Evolutionary conservation across 768 basidiomycete species (phyloP).

Genomic region (Pulveroboletus sp.): DNA sequence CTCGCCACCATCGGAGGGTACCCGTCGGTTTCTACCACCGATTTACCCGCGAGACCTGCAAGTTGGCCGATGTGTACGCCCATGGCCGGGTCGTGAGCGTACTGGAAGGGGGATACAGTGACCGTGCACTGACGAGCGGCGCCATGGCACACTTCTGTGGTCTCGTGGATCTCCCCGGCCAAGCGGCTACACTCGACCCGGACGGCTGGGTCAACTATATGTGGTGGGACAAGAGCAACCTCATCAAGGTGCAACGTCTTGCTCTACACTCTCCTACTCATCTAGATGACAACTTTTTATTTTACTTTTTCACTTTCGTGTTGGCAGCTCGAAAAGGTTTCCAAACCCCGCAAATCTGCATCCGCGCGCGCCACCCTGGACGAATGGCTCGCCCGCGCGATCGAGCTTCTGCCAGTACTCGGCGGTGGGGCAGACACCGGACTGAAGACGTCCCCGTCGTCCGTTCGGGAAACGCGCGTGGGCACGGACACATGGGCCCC

Average conservation of each 20-base stretch:
- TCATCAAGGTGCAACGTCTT: constrained; percentile 45
- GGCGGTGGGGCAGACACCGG: not conserved
- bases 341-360: constrained; percentile 51
- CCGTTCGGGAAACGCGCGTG: not conserved
- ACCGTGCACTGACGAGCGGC: constrained; percentile 81
- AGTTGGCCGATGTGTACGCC: constrained; percentile 61
- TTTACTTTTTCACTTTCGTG: not conserved
- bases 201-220: constrained; percentile 32
- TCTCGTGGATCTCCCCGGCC: constrained; percentile 34
- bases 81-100: constrained; percentile 77
- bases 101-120: constrained; percentile 94
- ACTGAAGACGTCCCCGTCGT: not conserved
- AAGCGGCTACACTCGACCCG: not conserved
- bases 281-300: not conserved
- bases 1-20: constrained; percentile 84
- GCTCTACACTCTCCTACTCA: not conserved
- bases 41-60: constrained; percentile 69
- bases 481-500: constrained; percentile 15
- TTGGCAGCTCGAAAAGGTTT: constrained; percentile 57
- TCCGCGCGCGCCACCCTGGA: constrained; percentile 35
- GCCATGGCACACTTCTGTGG: constrained; percentile 79
- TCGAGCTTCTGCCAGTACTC: constrained; percentile 22
- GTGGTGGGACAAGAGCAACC: constrained; percentile 68
- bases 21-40: constrained; percentile 82
- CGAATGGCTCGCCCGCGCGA: constrained; percentile 56